Percentiles rank a stretch among this genome's conserved stretches.
These are phyloP conservation scores for Avena atlantica DNA, from an alignment of 176 grass and related monocot genomes.

Conservation along the genomic window DNA sequence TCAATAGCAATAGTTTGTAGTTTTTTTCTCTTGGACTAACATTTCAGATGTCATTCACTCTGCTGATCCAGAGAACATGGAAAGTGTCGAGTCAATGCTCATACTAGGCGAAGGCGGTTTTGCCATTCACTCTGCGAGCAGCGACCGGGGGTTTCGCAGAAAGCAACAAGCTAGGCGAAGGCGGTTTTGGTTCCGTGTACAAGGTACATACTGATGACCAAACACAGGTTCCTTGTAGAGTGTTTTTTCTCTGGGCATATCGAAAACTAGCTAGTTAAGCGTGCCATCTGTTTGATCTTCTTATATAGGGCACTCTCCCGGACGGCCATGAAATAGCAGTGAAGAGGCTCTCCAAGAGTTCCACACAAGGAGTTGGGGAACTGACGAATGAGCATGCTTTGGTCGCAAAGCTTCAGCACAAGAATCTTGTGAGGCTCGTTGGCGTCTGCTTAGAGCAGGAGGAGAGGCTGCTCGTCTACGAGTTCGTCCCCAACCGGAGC, in stretches of 20 bases:
- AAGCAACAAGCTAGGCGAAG: conserved; percentile 4
- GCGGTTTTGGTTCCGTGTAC: neutral
- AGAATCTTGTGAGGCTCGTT: neutral
- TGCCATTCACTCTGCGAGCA: neutral
- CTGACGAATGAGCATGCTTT: conserved; percentile 4
- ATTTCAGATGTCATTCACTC: conserved; percentile 2
- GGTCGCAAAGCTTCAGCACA: conserved; percentile 15
- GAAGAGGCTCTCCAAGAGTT: conserved; percentile 22
- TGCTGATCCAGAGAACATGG: neutral
- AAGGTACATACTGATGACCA: neutral
- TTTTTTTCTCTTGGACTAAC: neutral
- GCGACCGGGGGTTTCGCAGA: neutral
- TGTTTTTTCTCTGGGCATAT: neutral
- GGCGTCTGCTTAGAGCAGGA: conserved; percentile 16
- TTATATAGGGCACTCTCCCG: neutral
- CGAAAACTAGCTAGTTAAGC: neutral
- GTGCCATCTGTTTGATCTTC: neutral
- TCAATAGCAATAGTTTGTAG: too few relatives aligned
- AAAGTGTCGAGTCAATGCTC: neutral
- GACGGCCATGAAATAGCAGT: neutral
- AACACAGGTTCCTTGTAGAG: neutral
- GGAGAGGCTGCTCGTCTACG: conserved; percentile 15
- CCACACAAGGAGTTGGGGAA: neutral
- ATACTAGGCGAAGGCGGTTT: too few relatives aligned
- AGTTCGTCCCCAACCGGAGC: conserved; percentile 18